Evolutionary conservation across 106 monocot species (phyloP).

Genomic region (Dendrobium officinale): DNA sequence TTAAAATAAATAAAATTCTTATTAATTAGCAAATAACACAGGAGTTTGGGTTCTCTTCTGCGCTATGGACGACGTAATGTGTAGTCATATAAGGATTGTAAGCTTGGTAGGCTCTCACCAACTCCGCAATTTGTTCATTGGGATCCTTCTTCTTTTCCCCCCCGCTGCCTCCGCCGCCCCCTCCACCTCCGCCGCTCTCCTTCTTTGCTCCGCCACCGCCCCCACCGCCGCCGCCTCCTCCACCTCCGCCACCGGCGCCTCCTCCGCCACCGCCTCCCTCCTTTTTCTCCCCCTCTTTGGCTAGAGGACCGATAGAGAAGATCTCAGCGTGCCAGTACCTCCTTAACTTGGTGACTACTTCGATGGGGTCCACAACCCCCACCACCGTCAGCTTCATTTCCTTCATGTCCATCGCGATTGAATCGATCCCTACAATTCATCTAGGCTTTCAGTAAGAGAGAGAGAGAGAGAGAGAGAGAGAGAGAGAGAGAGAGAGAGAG

Average conservation of each 20-base stretch:
- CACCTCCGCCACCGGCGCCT: neutral
- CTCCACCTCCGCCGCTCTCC: neutral
- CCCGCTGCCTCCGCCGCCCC: slow-evolving; percentile 11
- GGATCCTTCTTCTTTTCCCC: slow-evolving; percentile 14
- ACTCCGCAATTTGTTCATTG: slow-evolving; percentile 15
- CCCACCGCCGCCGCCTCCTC: neutral
- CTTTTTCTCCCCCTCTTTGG: neutral
- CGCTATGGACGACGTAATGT: slow-evolving; percentile 25
- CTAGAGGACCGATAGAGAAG: slow-evolving; percentile 5
- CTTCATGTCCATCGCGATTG: slow-evolving; percentile 19
- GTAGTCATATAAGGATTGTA: slow-evolving; percentile 20
- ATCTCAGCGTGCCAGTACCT: slow-evolving; percentile 14
- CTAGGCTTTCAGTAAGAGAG: neutral
- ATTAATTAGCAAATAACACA: slow-evolving; percentile 20
- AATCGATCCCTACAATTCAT: slow-evolving; percentile 9
- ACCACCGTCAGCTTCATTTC: slow-evolving; percentile 19
- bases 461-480: neutral
- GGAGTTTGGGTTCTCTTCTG: slow-evolving; percentile 34
- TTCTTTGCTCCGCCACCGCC: neutral
- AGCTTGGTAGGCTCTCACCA: slow-evolving; percentile 28
- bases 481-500: neutral
- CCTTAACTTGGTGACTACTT: slow-evolving; percentile 10
- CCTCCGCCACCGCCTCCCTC: neutral
- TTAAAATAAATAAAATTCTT: neutral
- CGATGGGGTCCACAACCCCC: slow-evolving; percentile 12